Conservation (phyloP, 768 basidiomycete species). For the Dictyophora rubrovolvata region DNA sequence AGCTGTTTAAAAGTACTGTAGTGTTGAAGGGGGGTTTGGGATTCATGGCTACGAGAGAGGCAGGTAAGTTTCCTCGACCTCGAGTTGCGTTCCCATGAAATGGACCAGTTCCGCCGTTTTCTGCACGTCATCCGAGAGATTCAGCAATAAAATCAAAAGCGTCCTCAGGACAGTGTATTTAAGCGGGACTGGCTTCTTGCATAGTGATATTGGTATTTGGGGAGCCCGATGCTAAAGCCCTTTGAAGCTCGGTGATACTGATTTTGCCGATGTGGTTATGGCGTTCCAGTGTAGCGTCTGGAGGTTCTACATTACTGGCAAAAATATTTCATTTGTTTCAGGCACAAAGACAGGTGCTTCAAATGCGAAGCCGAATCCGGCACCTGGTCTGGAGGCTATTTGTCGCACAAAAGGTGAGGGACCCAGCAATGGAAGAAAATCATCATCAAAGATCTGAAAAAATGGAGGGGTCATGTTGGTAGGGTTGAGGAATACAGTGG, state of each 20-base stretch:
- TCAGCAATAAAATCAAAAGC: slow-evolving; percentile 31
- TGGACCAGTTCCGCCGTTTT: slow-evolving; percentile 62
- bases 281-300: slow-evolving; percentile 28
- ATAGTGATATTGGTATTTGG: slow-evolving; percentile 40
- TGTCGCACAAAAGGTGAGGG: slow-evolving; percentile 42
- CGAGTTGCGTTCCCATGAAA: slow-evolving; percentile 50
- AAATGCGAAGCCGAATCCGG: slow-evolving; percentile 53
- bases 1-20: slow-evolving; percentile 68
- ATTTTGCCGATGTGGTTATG: slow-evolving; percentile 58
- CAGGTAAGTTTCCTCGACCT: slow-evolving; percentile 43
- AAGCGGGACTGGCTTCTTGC: no score
- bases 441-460: slow-evolving; percentile 44
- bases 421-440: slow-evolving; percentile 55
- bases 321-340: slow-evolving; percentile 66
- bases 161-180: slow-evolving; percentile 1
- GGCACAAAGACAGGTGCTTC: slow-evolving; percentile 61
- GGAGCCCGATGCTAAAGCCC: slow-evolving; percentile 16
- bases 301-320: slow-evolving; percentile 38
- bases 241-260: slow-evolving; percentile 42
- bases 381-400: slow-evolving; percentile 49
- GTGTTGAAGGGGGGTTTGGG: slow-evolving; percentile 53
- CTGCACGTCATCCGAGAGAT: slow-evolving; percentile 48
- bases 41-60: slow-evolving; percentile 58
- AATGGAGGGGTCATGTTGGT: slow-evolving; percentile 48
- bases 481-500: slow-evolving; percentile 44